phyloP scores from a whole-genome alignment of 2,329 filamentous ascomycete species.

The Microcera coccophila region DNA sequence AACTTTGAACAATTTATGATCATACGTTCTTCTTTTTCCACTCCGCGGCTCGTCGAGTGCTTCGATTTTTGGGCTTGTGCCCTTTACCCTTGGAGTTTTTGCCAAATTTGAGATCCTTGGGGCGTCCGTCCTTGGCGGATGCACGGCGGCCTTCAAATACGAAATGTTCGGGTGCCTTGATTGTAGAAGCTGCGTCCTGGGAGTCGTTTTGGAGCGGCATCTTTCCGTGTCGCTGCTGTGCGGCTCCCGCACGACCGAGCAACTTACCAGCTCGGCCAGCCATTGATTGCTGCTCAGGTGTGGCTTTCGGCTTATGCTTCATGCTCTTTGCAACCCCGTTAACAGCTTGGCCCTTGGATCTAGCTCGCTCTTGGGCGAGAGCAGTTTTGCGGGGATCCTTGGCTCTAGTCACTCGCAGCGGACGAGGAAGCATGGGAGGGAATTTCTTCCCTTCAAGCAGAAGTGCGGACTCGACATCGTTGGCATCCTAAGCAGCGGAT shows the following conservation, averaged over 20 bases:
- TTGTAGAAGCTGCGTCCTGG: conserved; percentile 16
- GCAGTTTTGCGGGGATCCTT: conserved; percentile 65
- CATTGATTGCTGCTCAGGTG: conserved; percentile 64
- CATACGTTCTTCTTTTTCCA: conserved; percentile 43
- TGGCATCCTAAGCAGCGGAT: conserved; percentile 58
- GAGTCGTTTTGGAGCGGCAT: conserved; percentile 17
- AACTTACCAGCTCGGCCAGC: conserved; percentile 72
- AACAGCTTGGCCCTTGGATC: conserved; percentile 32
- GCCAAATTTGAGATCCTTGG: conserved; percentile 57
- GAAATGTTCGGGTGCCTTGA: conserved; percentile 63
- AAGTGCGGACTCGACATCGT: conserved; percentile 85
- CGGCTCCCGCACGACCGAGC: conserved; percentile 64
- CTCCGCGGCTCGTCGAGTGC: conserved; percentile 38
- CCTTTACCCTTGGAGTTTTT: conserved; percentile 48
- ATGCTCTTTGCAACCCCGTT: conserved; percentile 39
- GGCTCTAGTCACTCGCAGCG: conserved; percentile 80
- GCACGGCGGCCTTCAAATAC: conserved; percentile 81
- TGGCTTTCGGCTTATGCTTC: conserved; percentile 66
- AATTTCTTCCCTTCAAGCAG: conserved; percentile 88
- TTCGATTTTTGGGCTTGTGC: conserved; percentile 36
- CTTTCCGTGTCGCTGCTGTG: conserved; percentile 39
- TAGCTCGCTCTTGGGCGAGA: conserved; percentile 39
- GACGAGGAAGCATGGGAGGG: conserved; percentile 86
- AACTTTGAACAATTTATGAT: neutral
- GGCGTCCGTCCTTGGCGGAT: conserved; percentile 60